Conservation (phyloP, 148 eudicot species). For the Persicaria tinctoria region DNA sequence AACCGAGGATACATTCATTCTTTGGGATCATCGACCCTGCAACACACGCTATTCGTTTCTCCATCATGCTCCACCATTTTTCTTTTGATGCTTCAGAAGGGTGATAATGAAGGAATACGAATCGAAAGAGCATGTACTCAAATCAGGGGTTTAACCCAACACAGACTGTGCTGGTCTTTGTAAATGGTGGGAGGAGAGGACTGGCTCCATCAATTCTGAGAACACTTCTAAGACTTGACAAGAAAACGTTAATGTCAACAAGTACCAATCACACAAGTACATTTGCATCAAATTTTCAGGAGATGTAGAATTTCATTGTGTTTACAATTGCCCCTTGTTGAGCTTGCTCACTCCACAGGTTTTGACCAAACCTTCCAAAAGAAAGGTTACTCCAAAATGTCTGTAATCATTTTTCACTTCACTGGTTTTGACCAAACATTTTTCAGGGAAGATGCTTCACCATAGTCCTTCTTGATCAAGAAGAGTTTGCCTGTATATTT, state of each 20-base stretch:
- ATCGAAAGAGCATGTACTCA: neutral
- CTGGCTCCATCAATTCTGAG: neutral
- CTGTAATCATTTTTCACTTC: too few species aligned
- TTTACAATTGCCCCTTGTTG: neutral
- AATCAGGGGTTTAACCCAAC: neutral
- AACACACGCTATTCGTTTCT: neutral
- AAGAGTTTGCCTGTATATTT: neutral
- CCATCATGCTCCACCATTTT: neutral
- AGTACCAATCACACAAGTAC: neutral
- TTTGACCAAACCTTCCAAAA: neutral
- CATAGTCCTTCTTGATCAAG: neutral
- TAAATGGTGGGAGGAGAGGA: neutral
- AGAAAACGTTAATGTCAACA: neutral
- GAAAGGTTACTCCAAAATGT: neutral
- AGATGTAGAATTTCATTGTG: neutral
- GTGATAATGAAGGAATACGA: neutral
- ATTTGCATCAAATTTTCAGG: neutral
- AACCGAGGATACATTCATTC: neutral
- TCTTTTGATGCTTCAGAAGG: neutral
- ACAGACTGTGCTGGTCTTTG: neutral
- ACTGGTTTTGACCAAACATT: neutral
- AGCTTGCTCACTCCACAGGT: too few species aligned
- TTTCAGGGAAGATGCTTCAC: neutral
- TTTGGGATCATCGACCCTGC: neutral
- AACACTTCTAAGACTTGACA: neutral